Evolutionary conservation across 495 filamentous ascomycete species (phyloP), one percentile per base, ranked within the genome.

Genomic region (Penicillium bovifimosum): DNA sequence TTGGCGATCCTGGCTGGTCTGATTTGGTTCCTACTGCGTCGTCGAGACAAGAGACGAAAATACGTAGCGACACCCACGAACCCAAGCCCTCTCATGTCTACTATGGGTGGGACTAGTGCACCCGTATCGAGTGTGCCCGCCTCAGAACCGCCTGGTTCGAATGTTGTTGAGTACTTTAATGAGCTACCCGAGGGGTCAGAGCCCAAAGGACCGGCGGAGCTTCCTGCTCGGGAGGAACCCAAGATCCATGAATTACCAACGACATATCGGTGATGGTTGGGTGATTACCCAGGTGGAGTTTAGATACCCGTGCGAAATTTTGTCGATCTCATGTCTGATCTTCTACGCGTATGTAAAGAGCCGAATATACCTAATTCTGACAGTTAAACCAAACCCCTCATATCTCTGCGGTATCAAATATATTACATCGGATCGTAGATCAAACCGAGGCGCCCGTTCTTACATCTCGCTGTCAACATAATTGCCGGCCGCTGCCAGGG

Each of bases 401-500:
- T 24, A 24, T 24, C 20, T 18, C 16, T 38, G 14, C 16, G 14
- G 1, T 3, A 18, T 39, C 16, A 24, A 24, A 2, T 24, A 24
- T 24, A 24, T 24, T 24, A 24, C 20, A 24, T 24, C 20, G 20
- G 4, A 24, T 24, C 2, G 20, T 24, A 24, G 20, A 24, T 24
- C 20, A 14, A 16, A 20, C 6, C 11, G 6, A 6, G 8, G 11
- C 7, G 13, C 13, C 14, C 6, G 6, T 9, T 26, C 36, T 50
- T 17, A 63, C 60, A 63, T 61, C 50, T 63, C 57, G 44, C 60
- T 63, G 0, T 63, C 60, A 8, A 63, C 53, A 50, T 51, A 59
- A 11, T 53, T 71, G 3, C 75, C 76, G n/a, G 63, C 61, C 0
- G 71, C 76, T 5, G 60, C 71, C 36, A 80, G 32, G 6, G 71